Base-by-base conservation (phyloP, 768 basidiomycete species). In the Rhodotorula sphaerocarpa region DNA sequence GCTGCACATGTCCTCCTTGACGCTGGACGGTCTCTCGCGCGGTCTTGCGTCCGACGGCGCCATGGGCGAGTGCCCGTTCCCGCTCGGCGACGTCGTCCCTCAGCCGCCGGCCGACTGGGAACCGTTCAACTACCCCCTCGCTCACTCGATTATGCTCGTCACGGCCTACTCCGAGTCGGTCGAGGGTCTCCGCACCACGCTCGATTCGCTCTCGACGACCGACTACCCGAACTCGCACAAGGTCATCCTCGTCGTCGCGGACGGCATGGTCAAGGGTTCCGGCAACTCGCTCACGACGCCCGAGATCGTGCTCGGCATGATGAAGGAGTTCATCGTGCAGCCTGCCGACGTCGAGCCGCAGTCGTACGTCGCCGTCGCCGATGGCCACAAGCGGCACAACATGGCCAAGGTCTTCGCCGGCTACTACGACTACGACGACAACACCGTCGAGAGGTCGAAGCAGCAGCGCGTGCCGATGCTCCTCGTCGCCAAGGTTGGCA, bases 191-290 rank as follows among this genome's bases (percentile, higher is more conserved):
- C 83, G 93, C 43, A 99, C 95, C 23, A 99, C 95, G 0, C 80
- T 99, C n/a, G 95, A 99, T 75, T 96, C 95, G 3, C 82, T 99
- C 45, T 90, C 92, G 11, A 97, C 95, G 6, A 96, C 93, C 34
- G 93, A 97, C 76, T 99, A 96, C 74, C 93, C 95, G 39, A 96
- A 96, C 77, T 88, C 86, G 69, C 95, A 99, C 79, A 97, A 97
- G 73, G 74, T 95, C 57, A 87, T 99, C 66, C 78, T 99, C 63
- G 86, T 99, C 73, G 92, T 97, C 66, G 89, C 90, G 48, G 95
- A 99, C 74, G 95, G 95, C 70, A 90, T 95, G 87, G 95, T 97
- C 73, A 89, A 90, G 79, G 95, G 93, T 72, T 86, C 85, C 31
- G 93, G 92, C 15, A 96, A 95, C 72, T 76, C 80, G 54, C 73